Conservation (phyloP, 305 asterid species). For the Euphrasia arctica region DNA sequence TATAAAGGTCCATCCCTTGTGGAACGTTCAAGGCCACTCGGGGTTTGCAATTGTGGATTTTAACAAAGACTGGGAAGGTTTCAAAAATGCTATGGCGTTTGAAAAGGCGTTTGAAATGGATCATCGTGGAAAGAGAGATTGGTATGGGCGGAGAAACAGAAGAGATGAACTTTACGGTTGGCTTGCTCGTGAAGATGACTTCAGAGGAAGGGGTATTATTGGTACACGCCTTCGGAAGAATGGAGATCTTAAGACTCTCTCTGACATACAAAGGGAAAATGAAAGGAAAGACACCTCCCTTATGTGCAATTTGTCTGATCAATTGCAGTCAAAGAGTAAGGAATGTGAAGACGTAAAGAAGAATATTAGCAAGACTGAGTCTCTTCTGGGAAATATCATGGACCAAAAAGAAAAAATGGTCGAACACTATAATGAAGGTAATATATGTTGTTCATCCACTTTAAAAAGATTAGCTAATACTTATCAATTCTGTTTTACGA, state of each 20-base stretch:
- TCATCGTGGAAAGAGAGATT: constrained; percentile 62
- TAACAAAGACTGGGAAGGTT: constrained; percentile 66
- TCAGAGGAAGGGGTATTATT: constrained; percentile 31
- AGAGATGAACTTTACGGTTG: constrained; percentile 62
- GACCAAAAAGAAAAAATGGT: constrained; percentile 55
- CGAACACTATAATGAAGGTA: constrained; percentile 55
- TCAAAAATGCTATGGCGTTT: constrained; percentile 58
- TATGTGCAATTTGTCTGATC: constrained; percentile 38
- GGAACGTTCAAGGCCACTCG: constrained; percentile 58
- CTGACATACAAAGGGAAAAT: constrained; percentile 49
- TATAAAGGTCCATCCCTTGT: constrained; percentile 57
- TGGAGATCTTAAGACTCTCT: constrained; percentile 66
- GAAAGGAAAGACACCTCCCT: constrained; percentile 45
- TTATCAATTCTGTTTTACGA: constrained; percentile 12
- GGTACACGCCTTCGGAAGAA: constrained; percentile 59
- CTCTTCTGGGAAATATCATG: constrained; percentile 39
- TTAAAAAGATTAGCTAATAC: constrained; percentile 3
- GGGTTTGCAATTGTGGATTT: constrained; percentile 74
- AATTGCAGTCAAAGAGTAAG: constrained; percentile 41
- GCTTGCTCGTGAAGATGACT: constrained; percentile 81
- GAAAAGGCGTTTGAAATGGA: constrained; percentile 63
- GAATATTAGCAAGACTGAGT: constrained; percentile 61
- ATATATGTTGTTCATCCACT: constrained; percentile 16
- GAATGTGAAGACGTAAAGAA: constrained; percentile 55
- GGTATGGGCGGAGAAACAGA: constrained; percentile 35